phyloP scores from a whole-genome alignment of 345 rosid species.

The Reutealis trisperma region DNA sequence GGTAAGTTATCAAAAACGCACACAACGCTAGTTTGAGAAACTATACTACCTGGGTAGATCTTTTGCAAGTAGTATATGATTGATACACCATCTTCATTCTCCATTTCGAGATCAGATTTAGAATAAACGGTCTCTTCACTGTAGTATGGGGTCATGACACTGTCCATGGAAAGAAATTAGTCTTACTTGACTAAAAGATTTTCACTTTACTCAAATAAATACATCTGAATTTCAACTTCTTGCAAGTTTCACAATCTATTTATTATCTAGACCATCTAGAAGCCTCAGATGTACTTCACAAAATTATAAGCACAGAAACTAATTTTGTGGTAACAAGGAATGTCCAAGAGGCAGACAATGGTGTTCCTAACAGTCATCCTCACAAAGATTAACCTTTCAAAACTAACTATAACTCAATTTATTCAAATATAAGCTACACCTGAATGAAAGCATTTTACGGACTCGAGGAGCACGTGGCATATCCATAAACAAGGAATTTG shows the following conservation, averaged over 20 bases:
- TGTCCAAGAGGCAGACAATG: not conserved
- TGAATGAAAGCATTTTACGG: slow-evolving; percentile 94
- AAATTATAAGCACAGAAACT: not conserved
- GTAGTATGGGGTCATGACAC: slow-evolving; percentile 96
- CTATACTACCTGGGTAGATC: slow-evolving; percentile 75
- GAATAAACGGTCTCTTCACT: slow-evolving; percentile 97
- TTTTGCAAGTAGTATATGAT: slow-evolving; percentile 93
- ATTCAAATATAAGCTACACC: slow-evolving; percentile 39
- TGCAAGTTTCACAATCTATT: not conserved
- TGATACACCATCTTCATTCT: slow-evolving; percentile 97
- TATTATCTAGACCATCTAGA: slow-evolving; percentile 13
- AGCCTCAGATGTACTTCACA: not conserved
- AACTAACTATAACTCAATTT: slow-evolving; percentile 3
- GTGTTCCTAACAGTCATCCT: not conserved
- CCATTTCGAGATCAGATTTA: slow-evolving; percentile 84
- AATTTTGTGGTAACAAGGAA: not conserved
- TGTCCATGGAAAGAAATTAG: slow-evolving; percentile 38
- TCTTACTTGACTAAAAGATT: slow-evolving; percentile 3
- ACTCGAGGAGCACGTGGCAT: slow-evolving; percentile 96
- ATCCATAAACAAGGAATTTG: slow-evolving; percentile 95
- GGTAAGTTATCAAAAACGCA: not conserved
- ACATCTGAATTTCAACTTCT: slow-evolving; percentile 4
- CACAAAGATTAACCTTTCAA: not conserved
- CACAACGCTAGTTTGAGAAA: slow-evolving; percentile 15
- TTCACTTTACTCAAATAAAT: not conserved